phyloP scores from a whole-genome alignment of 306 rosid species.

The Quercus mongolica region DNA sequence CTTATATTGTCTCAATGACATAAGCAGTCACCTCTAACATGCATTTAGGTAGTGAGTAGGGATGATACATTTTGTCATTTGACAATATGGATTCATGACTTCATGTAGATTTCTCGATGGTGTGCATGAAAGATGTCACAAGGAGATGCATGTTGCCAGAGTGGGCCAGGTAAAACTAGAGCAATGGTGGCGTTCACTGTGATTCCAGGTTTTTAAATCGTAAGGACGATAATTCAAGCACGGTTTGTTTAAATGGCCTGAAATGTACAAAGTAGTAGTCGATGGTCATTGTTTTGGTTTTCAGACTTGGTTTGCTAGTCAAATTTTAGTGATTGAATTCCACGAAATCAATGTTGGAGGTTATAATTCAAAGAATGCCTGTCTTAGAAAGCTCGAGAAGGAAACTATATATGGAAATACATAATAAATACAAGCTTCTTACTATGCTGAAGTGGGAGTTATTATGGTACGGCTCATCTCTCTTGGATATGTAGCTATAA shows the following conservation, averaged over 20 bases:
- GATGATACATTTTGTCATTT: no score
- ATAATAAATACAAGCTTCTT: constrained; percentile 17
- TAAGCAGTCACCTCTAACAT: no score
- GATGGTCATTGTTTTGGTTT: constrained; percentile 10
- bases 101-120: constrained; percentile 64
- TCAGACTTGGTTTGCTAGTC: constrained; percentile 1
- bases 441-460: constrained; percentile 23
- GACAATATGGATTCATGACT: no score
- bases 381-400: constrained; percentile 2
- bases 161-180: constrained; percentile 44
- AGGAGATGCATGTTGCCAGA: constrained; percentile 38
- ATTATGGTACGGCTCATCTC: not conserved
- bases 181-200: constrained; percentile 77
- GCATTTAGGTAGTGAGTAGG: no score
- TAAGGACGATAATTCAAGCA: constrained; percentile 70
- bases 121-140: constrained; percentile 88
- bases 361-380: not conserved
- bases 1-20: no score
- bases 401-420: not conserved
- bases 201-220: constrained; percentile 84
- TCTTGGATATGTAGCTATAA: constrained; percentile 6
- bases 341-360: constrained; percentile 2
- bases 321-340: constrained; percentile 1
- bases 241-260: constrained; percentile 61
- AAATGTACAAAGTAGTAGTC: constrained; percentile 35